A percentile compares a stretch with the other conserved stretches of the same genome.
Evolutionary conservation across 257 asterid species (phyloP).

Genomic region (Linaria vulgaris): DNA sequence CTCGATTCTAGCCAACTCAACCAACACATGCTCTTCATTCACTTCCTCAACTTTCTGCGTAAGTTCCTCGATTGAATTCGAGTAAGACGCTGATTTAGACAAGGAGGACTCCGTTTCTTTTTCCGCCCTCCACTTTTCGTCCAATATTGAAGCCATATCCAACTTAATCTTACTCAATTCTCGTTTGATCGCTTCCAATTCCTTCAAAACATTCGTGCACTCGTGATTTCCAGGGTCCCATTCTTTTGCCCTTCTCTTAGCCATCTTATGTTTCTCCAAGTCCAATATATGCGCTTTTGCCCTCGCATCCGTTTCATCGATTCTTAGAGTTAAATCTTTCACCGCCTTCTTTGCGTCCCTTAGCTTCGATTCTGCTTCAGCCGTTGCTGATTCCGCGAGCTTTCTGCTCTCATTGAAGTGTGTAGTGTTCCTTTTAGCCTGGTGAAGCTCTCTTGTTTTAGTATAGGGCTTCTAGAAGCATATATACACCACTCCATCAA

Average conservation of each 20-base stretch:
- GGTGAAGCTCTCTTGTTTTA: constrained; percentile 53
- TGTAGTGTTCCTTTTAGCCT: constrained; percentile 42
- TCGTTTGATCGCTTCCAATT: constrained; percentile 56
- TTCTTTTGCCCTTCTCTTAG: constrained; percentile 31
- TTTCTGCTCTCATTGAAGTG: constrained; percentile 33
- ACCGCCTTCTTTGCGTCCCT: constrained; percentile 47
- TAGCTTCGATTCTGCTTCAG: constrained; percentile 57
- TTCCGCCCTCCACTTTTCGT: constrained; percentile 63
- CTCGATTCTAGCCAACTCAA: constrained; percentile 87
- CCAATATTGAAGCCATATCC: constrained; percentile 65
- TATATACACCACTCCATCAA: background rate
- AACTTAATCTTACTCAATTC: constrained; percentile 70
- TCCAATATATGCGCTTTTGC: constrained; percentile 36
- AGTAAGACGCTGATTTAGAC: constrained; percentile 31
- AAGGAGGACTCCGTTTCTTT: constrained; percentile 38
- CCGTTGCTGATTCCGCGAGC: constrained; percentile 36
- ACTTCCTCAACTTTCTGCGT: constrained; percentile 56
- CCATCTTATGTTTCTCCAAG: constrained; percentile 45
- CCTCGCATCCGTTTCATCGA: constrained; percentile 54
- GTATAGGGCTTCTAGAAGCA: constrained; percentile 31
- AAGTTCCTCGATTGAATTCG: constrained; percentile 43
- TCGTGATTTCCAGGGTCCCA: constrained; percentile 28
- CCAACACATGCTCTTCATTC: constrained; percentile 77
- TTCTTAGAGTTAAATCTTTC: constrained; percentile 39
- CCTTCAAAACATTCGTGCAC: constrained; percentile 44